A percentile compares a stretch with the other conserved stretches of the same genome.
Evolutionary conservation across 2,329 filamentous ascomycete genomes (phyloP).

Genomic region (Nothopassalora personata): DNA sequence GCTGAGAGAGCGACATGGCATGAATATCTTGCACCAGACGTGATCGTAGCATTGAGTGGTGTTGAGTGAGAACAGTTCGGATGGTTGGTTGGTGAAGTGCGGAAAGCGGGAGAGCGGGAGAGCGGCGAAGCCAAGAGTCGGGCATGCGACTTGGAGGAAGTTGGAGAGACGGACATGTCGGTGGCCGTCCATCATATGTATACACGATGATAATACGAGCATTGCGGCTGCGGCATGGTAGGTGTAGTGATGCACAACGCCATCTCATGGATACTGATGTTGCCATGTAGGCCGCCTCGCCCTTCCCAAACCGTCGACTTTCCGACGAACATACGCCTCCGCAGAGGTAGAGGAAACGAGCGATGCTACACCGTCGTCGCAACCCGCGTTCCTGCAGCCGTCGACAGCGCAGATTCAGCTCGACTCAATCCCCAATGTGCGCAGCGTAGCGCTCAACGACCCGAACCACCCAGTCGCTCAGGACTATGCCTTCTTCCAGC

Average conservation of each 20-base stretch:
- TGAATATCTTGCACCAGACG: slow-evolving; percentile 9
- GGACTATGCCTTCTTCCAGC: slow-evolving; percentile 41
- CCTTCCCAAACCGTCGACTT: slow-evolving; percentile 30
- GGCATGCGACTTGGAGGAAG: slow-evolving; percentile 2
- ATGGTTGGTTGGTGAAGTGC: background rate
- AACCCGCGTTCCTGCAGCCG: background rate
- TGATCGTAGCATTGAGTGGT: slow-evolving; percentile 9
- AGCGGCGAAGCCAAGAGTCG: slow-evolving; percentile 14
- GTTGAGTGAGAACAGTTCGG: background rate
- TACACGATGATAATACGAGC: slow-evolving; percentile 41
- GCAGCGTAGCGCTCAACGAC: slow-evolving; percentile 31
- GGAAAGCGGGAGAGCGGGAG: background rate
- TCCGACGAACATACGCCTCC: slow-evolving; percentile 33
- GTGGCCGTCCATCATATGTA: background rate
- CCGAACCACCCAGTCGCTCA: slow-evolving; percentile 33
- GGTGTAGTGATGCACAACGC: background rate
- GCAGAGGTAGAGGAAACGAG: slow-evolving; percentile 30
- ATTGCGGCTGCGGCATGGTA: slow-evolving; percentile 38
- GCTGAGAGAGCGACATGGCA: slow-evolving; percentile 22
- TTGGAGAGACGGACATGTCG: background rate
- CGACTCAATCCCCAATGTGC: slow-evolving; percentile 20
- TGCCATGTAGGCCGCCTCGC: slow-evolving; percentile 34
- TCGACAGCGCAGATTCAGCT: slow-evolving; percentile 1
- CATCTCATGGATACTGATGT: background rate
- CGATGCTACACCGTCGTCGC: slow-evolving; percentile 13